These are phyloP conservation scores for Xylariaceae sp. DNA, from an alignment of 2,329 filamentous ascomycete species.

Conservation along the genomic window DNA sequence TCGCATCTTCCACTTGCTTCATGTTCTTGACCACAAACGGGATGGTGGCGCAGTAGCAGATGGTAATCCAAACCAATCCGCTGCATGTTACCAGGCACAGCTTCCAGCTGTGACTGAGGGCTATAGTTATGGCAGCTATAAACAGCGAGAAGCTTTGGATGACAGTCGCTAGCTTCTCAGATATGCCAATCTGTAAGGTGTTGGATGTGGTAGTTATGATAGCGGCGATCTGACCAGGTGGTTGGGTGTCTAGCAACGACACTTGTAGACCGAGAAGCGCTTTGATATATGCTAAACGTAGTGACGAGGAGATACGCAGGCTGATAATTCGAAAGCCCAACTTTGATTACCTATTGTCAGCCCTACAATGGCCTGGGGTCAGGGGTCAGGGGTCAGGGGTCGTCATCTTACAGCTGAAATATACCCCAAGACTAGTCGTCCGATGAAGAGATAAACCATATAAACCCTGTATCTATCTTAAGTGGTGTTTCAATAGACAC, in stretches of 20 bases:
- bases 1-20: conserved; percentile 52
- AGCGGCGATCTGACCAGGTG: conserved; percentile 60
- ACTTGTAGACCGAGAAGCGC: conserved; percentile 66
- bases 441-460: conserved; percentile 72
- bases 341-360: conserved; percentile 36
- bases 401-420: conserved; percentile 52
- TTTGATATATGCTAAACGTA: conserved; percentile 67
- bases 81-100: conserved; percentile 62
- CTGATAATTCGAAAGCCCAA: conserved; percentile 64
- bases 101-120: conserved; percentile 60
- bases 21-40: conserved; percentile 59
- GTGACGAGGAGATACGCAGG: conserved; percentile 60
- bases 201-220: conserved; percentile 68
- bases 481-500: background rate
- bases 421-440: conserved; percentile 65
- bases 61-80: conserved; percentile 57
- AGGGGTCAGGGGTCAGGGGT: no score
- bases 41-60: conserved; percentile 54
- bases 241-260: conserved; percentile 67
- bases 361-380: no score
- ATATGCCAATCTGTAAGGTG: conserved; percentile 64
- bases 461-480: conserved; percentile 53
- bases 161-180: conserved; percentile 62
- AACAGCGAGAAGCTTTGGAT: conserved; percentile 59
- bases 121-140: conserved; percentile 55